Evolutionary conservation across 2,329 filamentous ascomycete species (phyloP).

Genomic region (Juglanconis oblonga): DNA sequence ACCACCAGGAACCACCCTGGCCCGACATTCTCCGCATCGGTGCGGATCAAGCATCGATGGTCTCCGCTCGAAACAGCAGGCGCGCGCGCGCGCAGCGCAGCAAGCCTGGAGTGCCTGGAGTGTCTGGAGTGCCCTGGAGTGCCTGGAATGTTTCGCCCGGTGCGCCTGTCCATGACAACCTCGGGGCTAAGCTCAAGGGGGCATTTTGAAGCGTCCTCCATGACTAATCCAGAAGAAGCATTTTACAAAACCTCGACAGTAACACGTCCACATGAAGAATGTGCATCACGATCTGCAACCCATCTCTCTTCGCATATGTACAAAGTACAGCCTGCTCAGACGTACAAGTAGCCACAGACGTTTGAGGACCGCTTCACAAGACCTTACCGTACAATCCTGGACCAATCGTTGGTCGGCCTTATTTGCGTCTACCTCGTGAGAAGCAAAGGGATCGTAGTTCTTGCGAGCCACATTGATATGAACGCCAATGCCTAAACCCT

Average conservation of each 20-base stretch:
- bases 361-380: neutral
- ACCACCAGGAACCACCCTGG: neutral
- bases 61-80: constrained; percentile 10
- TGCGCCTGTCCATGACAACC: neutral
- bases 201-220: neutral
- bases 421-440: neutral
- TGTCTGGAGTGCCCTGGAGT: too few relatives aligned
- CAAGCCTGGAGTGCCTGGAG: neutral
- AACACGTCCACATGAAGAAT: neutral
- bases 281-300: too few relatives aligned
- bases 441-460: neutral
- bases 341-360: neutral
- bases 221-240: neutral
- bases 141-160: neutral
- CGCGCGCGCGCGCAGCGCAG: constrained; percentile 6
- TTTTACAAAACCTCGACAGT: neutral
- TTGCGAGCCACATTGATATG: neutral
- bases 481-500: neutral
- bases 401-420: neutral
- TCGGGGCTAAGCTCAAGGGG: neutral
- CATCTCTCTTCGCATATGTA: too few relatives aligned
- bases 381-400: neutral
- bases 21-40: neutral
- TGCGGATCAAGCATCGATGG: constrained; percentile 1
- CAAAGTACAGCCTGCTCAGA: neutral